Conservation (phyloP, 306 rosid species). For the Cucumis hystrix region DNA sequence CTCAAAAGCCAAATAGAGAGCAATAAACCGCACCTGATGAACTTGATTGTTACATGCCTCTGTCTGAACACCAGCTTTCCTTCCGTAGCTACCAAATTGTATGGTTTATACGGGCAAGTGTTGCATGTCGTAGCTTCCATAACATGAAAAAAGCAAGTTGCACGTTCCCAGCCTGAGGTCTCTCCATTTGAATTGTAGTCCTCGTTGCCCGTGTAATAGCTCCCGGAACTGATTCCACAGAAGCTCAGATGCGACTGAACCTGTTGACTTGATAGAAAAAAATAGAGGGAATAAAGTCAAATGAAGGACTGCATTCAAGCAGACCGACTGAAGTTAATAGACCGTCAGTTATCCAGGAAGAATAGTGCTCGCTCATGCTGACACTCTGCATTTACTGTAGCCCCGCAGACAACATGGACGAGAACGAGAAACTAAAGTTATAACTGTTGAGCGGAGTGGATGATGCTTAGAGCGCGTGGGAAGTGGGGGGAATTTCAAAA, state of each 20-base stretch:
- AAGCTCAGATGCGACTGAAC: not conserved
- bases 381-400: not conserved
- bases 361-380: not conserved
- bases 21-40: not conserved
- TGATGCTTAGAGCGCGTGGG: not conserved
- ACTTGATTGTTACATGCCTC: not conserved
- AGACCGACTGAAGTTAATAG: not conserved
- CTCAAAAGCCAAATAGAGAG: not conserved
- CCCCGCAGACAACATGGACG: not conserved
- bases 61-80: not conserved
- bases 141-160: not conserved
- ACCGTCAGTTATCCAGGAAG: not conserved
- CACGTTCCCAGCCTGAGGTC: not conserved
- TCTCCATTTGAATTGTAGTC: not conserved
- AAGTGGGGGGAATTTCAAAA: not conserved
- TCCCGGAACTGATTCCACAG: not conserved
- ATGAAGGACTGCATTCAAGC: not conserved
- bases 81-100: not conserved
- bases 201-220: not conserved
- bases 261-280: constrained; percentile 5
- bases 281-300: not conserved
- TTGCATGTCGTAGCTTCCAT: constrained; percentile 1
- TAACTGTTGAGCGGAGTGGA: not conserved
- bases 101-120: not conserved
- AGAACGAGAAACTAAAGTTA: not conserved